Evolutionary conservation across 768 basidiomycete genomes (phyloP), one percentile per base, ranked within the genome.

Genomic region (Rhodosporidiobolus sp.): DNA sequence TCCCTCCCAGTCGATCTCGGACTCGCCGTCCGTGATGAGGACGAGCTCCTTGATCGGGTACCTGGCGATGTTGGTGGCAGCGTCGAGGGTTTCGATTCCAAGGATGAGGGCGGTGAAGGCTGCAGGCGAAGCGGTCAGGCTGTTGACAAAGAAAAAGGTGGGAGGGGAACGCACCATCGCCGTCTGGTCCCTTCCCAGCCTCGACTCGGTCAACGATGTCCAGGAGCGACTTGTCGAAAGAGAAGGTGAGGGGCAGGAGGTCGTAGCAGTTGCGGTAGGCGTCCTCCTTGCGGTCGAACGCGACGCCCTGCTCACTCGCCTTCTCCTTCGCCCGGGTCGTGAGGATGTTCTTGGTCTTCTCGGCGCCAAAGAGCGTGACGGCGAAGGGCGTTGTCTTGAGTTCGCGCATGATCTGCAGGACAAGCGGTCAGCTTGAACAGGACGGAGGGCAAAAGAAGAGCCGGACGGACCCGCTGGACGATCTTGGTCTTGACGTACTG

Each of bases 371-470:
- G 5, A 89, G 81, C 58, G 96, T 85, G 38, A 97, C 86, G n/a
- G 92, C 91, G 79, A 92, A 92, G 79, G 92, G 88, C 79, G 95
- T 94, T 17, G 94, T 97, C 83, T 95, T 96, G 53, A 94, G 85
- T 22, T 89, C 90, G 75, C 90, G 87, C 79, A 88, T 93, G 75
- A 97, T 93, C 94, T 98, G 67, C 4, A 30, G n/a, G 12, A 2
- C 16, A 8, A 1, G 19, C 3, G 22, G 6, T 43, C 10, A 30
- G 52, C 35, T 17, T 12, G 6, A 11, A 12, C 30, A 26, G 7
- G 34, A 45, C 32, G 24, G 48, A 26, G n/a, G 22, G 50, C 24
- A 10, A 32, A 20, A 6, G 50, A 19, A 8, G 4, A 26, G 53
- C 43, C n/a, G 35, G 24, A 78, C 80, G 17, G 35, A 72, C 71